Evolutionary conservation across 129 eudicot genomes (phyloP).

Genomic region (Flaveria trinervia): DNA sequence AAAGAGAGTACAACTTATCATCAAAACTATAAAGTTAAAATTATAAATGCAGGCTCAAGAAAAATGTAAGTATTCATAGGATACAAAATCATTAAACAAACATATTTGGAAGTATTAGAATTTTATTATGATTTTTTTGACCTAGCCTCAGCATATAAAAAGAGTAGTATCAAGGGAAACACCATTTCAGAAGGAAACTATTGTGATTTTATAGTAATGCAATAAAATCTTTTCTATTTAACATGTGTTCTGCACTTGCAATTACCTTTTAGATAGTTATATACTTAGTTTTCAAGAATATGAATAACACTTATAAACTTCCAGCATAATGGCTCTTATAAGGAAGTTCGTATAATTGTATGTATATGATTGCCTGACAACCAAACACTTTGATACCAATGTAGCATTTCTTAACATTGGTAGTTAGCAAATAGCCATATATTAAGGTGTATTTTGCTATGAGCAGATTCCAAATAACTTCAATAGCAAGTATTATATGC

Average conservation of each 20-base stretch:
- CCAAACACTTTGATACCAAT: neutral
- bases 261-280: neutral
- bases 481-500: neutral
- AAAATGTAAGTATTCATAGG: slow-evolving; percentile 4
- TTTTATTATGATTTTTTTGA: neutral
- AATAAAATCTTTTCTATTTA: neutral
- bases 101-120: neutral
- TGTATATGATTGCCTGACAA: neutral
- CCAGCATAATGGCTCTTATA: neutral
- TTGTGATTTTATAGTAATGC: neutral
- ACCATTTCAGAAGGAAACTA: neutral
- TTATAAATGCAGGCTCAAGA: slow-evolving; percentile 11
- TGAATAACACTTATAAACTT: neutral
- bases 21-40: neutral
- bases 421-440: slow-evolving; percentile 13
- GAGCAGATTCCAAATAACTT: slow-evolving; percentile 15
- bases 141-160: slow-evolving; percentile 19
- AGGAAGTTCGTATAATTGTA: neutral
- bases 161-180: slow-evolving; percentile 4
- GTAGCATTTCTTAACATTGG: slow-evolving; percentile 1
- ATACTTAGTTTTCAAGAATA: neutral
- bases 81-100: neutral
- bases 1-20: neutral
- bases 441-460: neutral
- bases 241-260: neutral